Evolutionary conservation across 2,329 filamentous ascomycete species (phyloP), one percentile per base, ranked within the genome.

Genomic region (Cladosporium halotolerans): DNA sequence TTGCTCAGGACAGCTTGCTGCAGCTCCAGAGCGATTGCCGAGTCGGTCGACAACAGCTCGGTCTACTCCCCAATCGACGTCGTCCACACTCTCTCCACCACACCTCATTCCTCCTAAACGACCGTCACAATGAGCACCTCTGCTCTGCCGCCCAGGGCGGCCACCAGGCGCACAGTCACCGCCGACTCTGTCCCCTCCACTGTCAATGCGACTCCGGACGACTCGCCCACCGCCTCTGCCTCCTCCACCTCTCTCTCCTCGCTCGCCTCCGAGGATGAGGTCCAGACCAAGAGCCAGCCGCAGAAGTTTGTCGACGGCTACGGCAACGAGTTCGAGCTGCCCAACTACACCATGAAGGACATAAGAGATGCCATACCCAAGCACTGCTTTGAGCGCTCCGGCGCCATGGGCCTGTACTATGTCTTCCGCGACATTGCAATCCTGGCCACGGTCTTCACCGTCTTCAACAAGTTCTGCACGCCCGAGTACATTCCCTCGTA

Each of bases 311-410:
- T 93, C 60, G 91, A 99, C 75, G 92, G 89, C 10, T 93, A 95
- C 71, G 93, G 93, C 73, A 96, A 97, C 73, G 81, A 90, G 67
- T 99, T 99, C 77, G 79, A 89, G 72, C 80, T 95, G 54, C 93
- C 93, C 62, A 86, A 97, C 74, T 99, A 87, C 78, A 95, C 90
- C 69, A 95, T 99, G 80, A 96, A 96, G 79, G 83, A 99, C 69
- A 92, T 99, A 69, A 86, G 89, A 67, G 88, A 96, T 75, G 93
- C 93, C 70, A 99, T 99, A 63, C 93, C 93, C 60, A 89, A 91
- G 74, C 93, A 96, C 80, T 99, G 93, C 81, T 97, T 87, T 73
- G 80, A 96, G 77, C 86, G 93, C 57, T 95, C 89, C 44, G 88
- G 82, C 57, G 70, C 82, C 60, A 83, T 76, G 60, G 86, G 91